Percentiles rank a stretch among this genome's conserved stretches.
phyloP scores from a whole-genome alignment of 176 grass and related monocot species.

The Oryza brachyantha region DNA sequence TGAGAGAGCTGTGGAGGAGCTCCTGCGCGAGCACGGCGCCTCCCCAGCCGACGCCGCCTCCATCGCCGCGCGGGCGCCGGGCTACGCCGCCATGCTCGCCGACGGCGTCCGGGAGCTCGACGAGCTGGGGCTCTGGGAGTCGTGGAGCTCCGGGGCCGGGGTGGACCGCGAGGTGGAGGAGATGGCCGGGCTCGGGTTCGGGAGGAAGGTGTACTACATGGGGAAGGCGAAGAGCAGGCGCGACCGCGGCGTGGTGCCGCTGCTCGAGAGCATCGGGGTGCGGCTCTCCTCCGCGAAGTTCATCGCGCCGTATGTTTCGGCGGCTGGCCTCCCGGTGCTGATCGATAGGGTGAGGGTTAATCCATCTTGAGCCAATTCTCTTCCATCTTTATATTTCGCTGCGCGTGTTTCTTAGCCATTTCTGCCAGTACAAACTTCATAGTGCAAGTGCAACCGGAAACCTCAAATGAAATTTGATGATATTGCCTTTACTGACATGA shows the following conservation, averaged over 20 bases:
- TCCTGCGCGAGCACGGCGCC: constrained; percentile 54
- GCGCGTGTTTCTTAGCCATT: too few relatives aligned
- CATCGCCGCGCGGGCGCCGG: constrained; percentile 52
- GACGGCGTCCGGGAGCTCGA: constrained; percentile 71
- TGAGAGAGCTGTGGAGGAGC: constrained; percentile 40
- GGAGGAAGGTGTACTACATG: constrained; percentile 87
- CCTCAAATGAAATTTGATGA: too few relatives aligned
- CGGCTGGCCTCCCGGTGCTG: constrained; percentile 54
- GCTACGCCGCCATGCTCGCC: constrained; percentile 67
- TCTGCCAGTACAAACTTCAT: too few relatives aligned
- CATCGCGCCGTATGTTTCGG: constrained; percentile 59
- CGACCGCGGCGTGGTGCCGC: constrained; percentile 60
- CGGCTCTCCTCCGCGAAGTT: constrained; percentile 74
- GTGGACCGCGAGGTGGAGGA: constrained; percentile 24
- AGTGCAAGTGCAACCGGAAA: too few relatives aligned
- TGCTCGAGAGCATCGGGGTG: constrained; percentile 75
- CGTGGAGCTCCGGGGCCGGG: constrained; percentile 52
- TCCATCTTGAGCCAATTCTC: neutral
- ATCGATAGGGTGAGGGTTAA: constrained; percentile 48
- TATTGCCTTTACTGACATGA: too few relatives aligned
- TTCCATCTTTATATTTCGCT: neutral
- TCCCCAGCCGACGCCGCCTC: constrained; percentile 38
- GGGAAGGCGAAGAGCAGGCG: constrained; percentile 71
- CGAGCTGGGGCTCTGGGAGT: constrained; percentile 64
- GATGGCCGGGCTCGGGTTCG: constrained; percentile 52